Evolutionary conservation across 345 rosid species (phyloP).

Genomic region (Zanthoxylum bungeanum): DNA sequence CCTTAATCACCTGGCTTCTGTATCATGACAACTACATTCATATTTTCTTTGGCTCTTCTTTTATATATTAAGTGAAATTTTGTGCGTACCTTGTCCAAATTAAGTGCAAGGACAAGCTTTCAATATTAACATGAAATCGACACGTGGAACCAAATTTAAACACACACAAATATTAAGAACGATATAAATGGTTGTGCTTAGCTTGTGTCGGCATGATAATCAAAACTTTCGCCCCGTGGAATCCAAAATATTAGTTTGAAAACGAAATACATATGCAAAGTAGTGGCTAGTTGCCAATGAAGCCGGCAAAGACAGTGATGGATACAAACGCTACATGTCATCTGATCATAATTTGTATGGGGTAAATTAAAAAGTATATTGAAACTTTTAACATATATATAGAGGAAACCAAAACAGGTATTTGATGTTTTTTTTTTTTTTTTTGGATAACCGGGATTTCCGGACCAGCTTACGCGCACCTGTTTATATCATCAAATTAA

Average conservation of each 20-base stretch:
- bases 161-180: background rate
- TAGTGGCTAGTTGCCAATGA: slow-evolving; percentile 11
- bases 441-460: too few species aligned
- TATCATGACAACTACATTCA: background rate
- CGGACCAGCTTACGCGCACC: too few species aligned
- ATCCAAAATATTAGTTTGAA: slow-evolving; percentile 10
- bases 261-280: slow-evolving; percentile 16
- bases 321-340: background rate
- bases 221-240: slow-evolving; percentile 14
- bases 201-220: slow-evolving; percentile 10
- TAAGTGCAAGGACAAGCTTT: slow-evolving; percentile 1
- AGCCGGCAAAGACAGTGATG: slow-evolving; percentile 9
- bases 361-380: too few species aligned
- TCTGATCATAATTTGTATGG: background rate
- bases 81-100: too few species aligned
- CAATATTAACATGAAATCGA: slow-evolving; percentile 6
- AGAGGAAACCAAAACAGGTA: too few species aligned
- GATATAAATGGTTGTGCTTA: background rate
- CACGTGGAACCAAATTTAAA: slow-evolving; percentile 17
- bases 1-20: background rate
- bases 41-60: background rate
- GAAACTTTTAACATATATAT: too few species aligned
- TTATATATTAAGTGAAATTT: too few species aligned
- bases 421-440: too few species aligned
- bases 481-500: too few species aligned